A percentile compares a stretch with the other conserved stretches of the same genome.
Evolutionary conservation across 768 basidiomycete genomes (phyloP).

Genomic region (Russula olivacea): DNA sequence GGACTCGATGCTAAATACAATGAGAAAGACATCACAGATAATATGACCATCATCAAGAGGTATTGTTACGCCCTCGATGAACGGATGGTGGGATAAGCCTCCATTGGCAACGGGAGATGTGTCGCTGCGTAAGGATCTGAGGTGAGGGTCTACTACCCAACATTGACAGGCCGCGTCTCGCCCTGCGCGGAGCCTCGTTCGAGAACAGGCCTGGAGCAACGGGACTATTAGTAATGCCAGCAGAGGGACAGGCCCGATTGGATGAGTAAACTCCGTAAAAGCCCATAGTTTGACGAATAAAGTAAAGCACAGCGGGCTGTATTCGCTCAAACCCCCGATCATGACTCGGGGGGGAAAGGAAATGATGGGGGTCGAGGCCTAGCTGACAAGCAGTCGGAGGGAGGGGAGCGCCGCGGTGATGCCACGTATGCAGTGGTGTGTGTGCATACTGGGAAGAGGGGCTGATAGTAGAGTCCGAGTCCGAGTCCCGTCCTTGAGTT

Average conservation of each 20-base stretch:
- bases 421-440: background rate
- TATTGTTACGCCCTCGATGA: background rate
- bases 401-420: conserved; percentile 1
- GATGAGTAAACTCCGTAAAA: background rate
- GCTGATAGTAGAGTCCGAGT: background rate
- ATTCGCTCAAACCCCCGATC: conserved; percentile 10
- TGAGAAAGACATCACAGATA: background rate
- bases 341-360: background rate
- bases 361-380: background rate
- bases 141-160: background rate
- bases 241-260: background rate
- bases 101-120: background rate
- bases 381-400: background rate
- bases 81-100: background rate
- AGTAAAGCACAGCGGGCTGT: conserved; percentile 3
- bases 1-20: background rate
- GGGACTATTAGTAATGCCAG: background rate
- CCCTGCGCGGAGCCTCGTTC: background rate
- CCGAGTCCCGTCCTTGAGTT: background rate
- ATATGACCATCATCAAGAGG: background rate
- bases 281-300: background rate
- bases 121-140: background rate
- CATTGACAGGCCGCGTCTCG: background rate
- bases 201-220: conserved; percentile 7
- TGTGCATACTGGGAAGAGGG: background rate